Evolutionary conservation across 1,284 basidiomycete genomes (phyloP).

Genomic region (Sporisorium scitamineum): DNA sequence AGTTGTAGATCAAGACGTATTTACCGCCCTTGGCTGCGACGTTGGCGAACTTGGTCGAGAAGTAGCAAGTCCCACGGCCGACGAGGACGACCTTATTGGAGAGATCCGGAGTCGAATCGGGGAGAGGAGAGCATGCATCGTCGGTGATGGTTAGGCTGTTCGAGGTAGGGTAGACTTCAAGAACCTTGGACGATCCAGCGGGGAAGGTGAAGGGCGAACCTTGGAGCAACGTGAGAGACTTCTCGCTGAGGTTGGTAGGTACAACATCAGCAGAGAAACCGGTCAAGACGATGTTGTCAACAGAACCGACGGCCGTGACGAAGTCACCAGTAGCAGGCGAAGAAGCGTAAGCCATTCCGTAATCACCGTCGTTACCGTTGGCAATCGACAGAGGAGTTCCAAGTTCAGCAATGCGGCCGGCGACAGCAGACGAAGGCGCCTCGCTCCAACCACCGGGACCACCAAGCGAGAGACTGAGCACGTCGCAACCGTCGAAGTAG

Average conservation of each 20-base stretch:
- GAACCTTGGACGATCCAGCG: conserved; percentile 29
- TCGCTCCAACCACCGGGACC: conserved; percentile 66
- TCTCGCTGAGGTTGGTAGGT: conserved; percentile 29
- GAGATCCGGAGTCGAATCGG: conserved; percentile 53
- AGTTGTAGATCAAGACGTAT: conserved; percentile 59
- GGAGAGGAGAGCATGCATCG: conserved; percentile 52
- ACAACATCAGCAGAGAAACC: conserved; percentile 47
- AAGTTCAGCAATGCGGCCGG: conserved; percentile 39
- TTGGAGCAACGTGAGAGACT: conserved; percentile 45
- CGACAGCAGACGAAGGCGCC: conserved; percentile 42
- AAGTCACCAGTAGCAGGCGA: conserved; percentile 69
- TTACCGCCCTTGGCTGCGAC: conserved; percentile 68
- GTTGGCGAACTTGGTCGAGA: conserved; percentile 56
- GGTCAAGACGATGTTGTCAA: conserved; percentile 64
- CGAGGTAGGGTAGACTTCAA: conserved; percentile 52
- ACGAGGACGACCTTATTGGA: conserved; percentile 57
- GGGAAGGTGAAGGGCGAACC: conserved; percentile 49
- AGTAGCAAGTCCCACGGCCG: conserved; percentile 60
- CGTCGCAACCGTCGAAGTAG: conserved; percentile 71
- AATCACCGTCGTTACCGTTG: conserved; percentile 69
- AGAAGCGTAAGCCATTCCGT: conserved; percentile 70
- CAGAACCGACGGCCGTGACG: conserved; percentile 64
- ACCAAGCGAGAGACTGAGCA: conserved; percentile 77
- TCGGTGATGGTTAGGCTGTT: conserved; percentile 45
- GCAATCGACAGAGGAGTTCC: conserved; percentile 60